Percentiles rank a stretch among this genome's conserved stretches.
These are phyloP conservation scores for Xanthoparmelia taractica DNA, from an alignment of 495 filamentous ascomycete species.

Conservation along the genomic window DNA sequence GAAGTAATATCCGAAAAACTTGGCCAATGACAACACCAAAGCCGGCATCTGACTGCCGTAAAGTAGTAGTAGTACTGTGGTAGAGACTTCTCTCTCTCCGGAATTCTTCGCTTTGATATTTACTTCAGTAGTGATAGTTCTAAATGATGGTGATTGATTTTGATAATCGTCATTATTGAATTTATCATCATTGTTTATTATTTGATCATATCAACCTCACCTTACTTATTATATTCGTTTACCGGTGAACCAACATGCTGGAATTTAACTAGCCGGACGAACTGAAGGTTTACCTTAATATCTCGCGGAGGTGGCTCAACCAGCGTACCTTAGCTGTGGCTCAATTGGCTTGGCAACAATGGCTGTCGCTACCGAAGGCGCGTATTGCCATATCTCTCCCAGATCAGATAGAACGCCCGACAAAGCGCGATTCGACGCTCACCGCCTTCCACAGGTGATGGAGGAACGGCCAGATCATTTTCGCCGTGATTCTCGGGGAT, in stretches of 20 bases:
- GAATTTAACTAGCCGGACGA: background rate
- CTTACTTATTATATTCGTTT: background rate
- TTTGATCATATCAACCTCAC: no score
- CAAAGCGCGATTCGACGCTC: conserved; percentile 9
- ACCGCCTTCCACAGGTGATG: conserved; percentile 17
- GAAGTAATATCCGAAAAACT: no score
- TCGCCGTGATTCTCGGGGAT: conserved; percentile 57
- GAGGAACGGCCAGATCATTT: conserved; percentile 46
- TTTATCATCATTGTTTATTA: no score
- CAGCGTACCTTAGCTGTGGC: conserved; percentile 3
- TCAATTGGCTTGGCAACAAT: conserved; percentile 13
- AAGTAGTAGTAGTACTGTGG: no score
- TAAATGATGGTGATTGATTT: no score
- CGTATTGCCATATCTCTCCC: background rate
- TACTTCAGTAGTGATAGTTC: no score
- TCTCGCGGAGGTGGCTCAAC: background rate
- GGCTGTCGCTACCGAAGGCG: conserved; percentile 3
- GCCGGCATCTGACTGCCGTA: no score
- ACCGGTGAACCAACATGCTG: background rate
- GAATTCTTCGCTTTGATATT: background rate
- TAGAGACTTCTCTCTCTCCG: background rate
- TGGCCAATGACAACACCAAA: no score
- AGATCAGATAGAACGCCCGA: conserved; percentile 4
- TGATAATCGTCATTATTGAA: no score
- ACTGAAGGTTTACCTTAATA: background rate